Base-by-base conservation (phyloP, 345 rosid species). In the Gossypium longicalyx region DNA sequence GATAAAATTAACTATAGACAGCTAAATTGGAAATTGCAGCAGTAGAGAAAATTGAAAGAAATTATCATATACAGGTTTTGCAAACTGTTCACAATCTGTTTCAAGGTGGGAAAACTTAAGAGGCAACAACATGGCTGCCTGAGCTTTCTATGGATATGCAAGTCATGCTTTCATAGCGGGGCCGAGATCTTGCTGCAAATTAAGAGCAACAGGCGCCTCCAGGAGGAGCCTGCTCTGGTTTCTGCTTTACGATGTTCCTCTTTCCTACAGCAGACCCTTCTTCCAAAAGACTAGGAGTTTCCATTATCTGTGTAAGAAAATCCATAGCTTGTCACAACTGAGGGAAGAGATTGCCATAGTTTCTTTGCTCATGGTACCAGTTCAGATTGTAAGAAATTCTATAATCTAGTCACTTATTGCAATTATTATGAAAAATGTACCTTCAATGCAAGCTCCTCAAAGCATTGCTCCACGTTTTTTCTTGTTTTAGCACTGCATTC, bases 401-500 rank as follows among this genome's bases (percentile, higher is more conserved):
- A n/a, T 9, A n/a, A 4, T 65, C 9, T 43, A 65, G 16, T 66
- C 52, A 44, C 53, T 44, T 43, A 6, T 44, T 44, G 29, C 17
- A 9, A 10, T 11, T 20, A 65, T 44, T 52, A 66, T 19, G 17
- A 66, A 15, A 65, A 54, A 25, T 61, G 17, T 85, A 94, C 98
- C 97, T 91, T 89, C 75, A 91, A 76, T 22, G 93, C 92, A n/a
- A 95, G 92, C 78, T 89, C 87, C 83, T 92, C 92, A 54, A 95
- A 92, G 86, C 99, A 95, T 72, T 86, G 91, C 67, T 90, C 90
- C 75, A 95, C 97, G 19, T 92, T 95, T 77, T 83, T 82, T 80
- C 97, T 83, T 52, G 99, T 92, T 85, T 82, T 91, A 65, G 97
- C 98, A 78, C 99, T 95, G 67, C 99, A 92, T 75, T 95, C 99